Base-by-base conservation (phyloP, 768 basidiomycete genomes). In the Pleurotus pulmonarius region DNA sequence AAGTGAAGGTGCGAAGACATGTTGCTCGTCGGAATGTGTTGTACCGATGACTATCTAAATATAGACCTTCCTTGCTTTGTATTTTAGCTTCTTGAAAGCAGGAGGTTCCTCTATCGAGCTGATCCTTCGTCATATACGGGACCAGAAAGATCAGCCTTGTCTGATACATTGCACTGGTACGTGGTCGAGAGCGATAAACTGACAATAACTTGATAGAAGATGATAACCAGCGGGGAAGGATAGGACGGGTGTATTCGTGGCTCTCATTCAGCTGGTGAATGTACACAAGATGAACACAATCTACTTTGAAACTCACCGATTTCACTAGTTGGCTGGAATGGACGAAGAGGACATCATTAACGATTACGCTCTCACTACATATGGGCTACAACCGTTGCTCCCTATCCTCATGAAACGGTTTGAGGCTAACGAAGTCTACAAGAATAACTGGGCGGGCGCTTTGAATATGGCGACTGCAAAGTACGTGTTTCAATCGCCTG, bases 111-210 rank as follows among this genome's bases (percentile, higher is more conserved):
- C 74, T 2, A 70, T 70, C 37, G 67, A 68, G 22, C 58, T 60
- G 7, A 68, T 78, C 37, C 67, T 79, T 22, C 48, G 66, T 12
- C 73, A 76, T 55, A 58, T 80, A 11, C 60, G 69, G 7, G 72
- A 78, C 46, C 54, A 69, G 24, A 73, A 74, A 9, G 67, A 73
- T 38, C 65, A 73, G 34, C 71, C 73, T 7, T 74, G 70, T 59
- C 60, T 79, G 20, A 62, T 78, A 13, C 75, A 77, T 58, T 79
- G 77, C 62, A 78, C 76, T 34, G 74, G 77, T 76, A 40, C 53
- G 65, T 54, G 2, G 29, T 20, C 18, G 20, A n/a, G 29, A 0
- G 29, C 9, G 29, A 8, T 34, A 8, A 34, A 34, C 9, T 11
- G 29, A 34, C 9, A 34, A 11, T 34, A 34, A 2, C 9, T 34